These are phyloP conservation scores for Blumeria graminis DNA, from an alignment of 2,329 filamentous ascomycete species.

Conservation along the genomic window DNA sequence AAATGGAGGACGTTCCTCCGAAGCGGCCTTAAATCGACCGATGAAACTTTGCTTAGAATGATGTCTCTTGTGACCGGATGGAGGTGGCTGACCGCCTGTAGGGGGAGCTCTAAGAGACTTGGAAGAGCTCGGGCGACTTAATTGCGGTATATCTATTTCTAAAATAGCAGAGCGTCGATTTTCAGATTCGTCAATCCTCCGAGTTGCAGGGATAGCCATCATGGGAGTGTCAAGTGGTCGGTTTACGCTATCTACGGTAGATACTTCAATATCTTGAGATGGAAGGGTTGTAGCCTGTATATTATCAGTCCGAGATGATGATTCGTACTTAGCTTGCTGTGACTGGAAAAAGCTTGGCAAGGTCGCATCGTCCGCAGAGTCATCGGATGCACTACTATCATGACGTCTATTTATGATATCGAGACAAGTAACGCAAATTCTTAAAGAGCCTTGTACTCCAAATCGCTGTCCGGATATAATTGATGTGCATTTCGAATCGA, in stretches of 20 bases:
- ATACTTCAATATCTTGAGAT: slow-evolving; percentile 15
- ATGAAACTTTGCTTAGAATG: slow-evolving; percentile 72
- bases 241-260: slow-evolving; percentile 16
- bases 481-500: slow-evolving; percentile 85
- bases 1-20: slow-evolving; percentile 72
- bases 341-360: slow-evolving; percentile 37
- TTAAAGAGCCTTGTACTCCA: slow-evolving; percentile 58
- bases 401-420: slow-evolving; percentile 75
- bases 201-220: slow-evolving; percentile 45
- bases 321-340: slow-evolving; percentile 23
- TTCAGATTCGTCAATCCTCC: slow-evolving; percentile 44
- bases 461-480: slow-evolving; percentile 76
- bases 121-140: slow-evolving; percentile 82
- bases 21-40: slow-evolving; percentile 43
- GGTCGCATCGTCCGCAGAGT: slow-evolving; percentile 56
- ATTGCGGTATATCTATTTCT: slow-evolving; percentile 64
- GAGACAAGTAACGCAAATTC: slow-evolving; percentile 84
- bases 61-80: slow-evolving; percentile 58
- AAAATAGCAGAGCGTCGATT: slow-evolving; percentile 73
- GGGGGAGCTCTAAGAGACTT: slow-evolving; percentile 61
- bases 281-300: slow-evolving; percentile 9
- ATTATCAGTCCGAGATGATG: slow-evolving; percentile 19
- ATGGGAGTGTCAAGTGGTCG: slow-evolving; percentile 39
- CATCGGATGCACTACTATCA: slow-evolving; percentile 68
- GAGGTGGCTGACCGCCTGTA: slow-evolving; percentile 41